Percentiles rank a stretch among this genome's conserved stretches.
Conservation (phyloP, 805 yeast species). For the Geotrichum ghanense region DNA sequence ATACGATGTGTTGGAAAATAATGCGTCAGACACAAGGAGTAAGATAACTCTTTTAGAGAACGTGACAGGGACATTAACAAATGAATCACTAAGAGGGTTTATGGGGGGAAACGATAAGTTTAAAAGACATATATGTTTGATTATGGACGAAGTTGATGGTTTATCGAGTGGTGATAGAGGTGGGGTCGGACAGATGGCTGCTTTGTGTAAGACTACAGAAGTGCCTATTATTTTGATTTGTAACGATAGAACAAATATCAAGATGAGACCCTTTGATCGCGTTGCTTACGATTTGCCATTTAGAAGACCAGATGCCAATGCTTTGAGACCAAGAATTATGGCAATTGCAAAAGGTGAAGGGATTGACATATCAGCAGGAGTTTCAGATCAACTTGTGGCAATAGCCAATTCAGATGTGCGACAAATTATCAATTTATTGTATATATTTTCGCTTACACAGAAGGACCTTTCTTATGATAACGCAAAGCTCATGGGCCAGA, state of each 20-base stretch:
- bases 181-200: slow-evolving; percentile 90
- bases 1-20: slow-evolving; percentile 70
- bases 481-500: slow-evolving; percentile 50
- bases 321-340: slow-evolving; percentile 74
- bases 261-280: slow-evolving; percentile 91
- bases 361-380: slow-evolving; percentile 64
- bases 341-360: slow-evolving; percentile 83
- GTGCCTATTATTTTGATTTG: slow-evolving; percentile 90
- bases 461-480: slow-evolving; percentile 49
- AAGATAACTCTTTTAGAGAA: slow-evolving; percentile 61
- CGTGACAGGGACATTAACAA: slow-evolving; percentile 61
- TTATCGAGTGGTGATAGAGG: slow-evolving; percentile 99
- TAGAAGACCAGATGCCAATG: slow-evolving; percentile 76
- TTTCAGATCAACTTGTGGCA: slow-evolving; percentile 73
- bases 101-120: slow-evolving; percentile 32
- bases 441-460: slow-evolving; percentile 71
- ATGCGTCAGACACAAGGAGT: slow-evolving; percentile 83
- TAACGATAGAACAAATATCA: slow-evolving; percentile 83
- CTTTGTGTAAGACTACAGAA: slow-evolving; percentile 70
- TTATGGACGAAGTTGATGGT: slow-evolving; percentile 99
- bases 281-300: slow-evolving; percentile 74
- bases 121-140: slow-evolving; percentile 57
- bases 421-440: slow-evolving; percentile 80
- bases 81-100: slow-evolving; percentile 74
- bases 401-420: slow-evolving; percentile 86